Base-by-base conservation (phyloP, 83 land plant species). In the Thuja plicata region DNA sequence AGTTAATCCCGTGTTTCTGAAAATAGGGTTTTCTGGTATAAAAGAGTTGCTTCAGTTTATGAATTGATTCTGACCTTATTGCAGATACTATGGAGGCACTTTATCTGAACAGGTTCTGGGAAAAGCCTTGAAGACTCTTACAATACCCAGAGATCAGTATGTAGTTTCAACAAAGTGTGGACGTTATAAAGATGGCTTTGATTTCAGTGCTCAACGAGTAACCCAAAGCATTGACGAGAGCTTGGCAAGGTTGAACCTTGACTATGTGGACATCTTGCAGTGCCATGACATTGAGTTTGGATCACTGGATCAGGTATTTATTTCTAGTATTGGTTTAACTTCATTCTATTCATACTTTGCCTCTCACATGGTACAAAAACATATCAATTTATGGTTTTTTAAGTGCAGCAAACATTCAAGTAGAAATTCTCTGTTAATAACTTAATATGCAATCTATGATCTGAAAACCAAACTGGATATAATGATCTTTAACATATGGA, bases 281-380 rank as follows among this genome's bases (percentile, higher is more conserved):
- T 96, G 97, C 93, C 99, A 98, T 90, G 99, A 98, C 86, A 98
- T 98, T 85, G 99, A 98, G 88, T 98, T 98, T 88, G 99, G 92
- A 11, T 91, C 95, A 62, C 96, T 98, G 48, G 99, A 98, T 91
- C 99, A 98, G 97, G 98, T 96, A 70, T 76, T 32, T 76, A 32
- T 76, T 5, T 76, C 40, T 35, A 55, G 30, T 35, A 3, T 12
- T 34, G 2, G 38, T 76, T 76, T 40, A 10, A 54, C 35, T 35
- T 34, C 15, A 76, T 66, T 24, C 10, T 34, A 13, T 76, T 35
- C 40, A 34, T 76, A 24, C 35, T 34, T 34, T 34, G 16, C 3
- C 12, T 12, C 37, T 74, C 4, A 34, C 40, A 34, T 76, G 2
- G 38, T 15, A 32, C 6, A 35, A 76, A 27, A 76, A 9, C 6